Base-by-base conservation (phyloP, 176 grass and related monocot species). In the Eragrostis curvula region DNA sequence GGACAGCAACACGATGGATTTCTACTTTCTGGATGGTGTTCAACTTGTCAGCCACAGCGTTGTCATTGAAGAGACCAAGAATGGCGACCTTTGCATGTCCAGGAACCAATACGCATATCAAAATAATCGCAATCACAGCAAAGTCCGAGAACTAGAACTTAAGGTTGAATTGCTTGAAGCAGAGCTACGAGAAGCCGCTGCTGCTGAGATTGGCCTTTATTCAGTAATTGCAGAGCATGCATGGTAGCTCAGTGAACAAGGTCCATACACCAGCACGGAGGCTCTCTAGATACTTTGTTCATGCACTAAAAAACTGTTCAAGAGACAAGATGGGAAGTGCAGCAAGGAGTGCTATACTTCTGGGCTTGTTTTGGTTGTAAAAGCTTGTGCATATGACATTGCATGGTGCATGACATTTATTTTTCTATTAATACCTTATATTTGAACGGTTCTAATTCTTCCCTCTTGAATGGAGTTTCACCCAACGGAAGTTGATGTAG, bases 321-420 rank as follows among this genome's bases (percentile, higher is more conserved):
- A n/a, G n/a, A n/a, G n/a, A n/a, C n/a, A n/a, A n/a, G n/a, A n/a
- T 81, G 75, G 93, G 84, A 73, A 91, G 87, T 89, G 93, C 90
- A 61, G 96, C 93, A 79, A 89, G 96, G 60, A 98, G 89, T 87
- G 86, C 89, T 87, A 89, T n/a, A n/a, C 88, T 68, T 98, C 96
- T 41, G 96, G 92, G 36, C 82, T 98, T 21, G 93, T 94, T 88
- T 84, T 98, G 73, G 92, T 87, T 78, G 90, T 90, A 81, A 95
- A 91, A 91, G 89, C 93, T 50, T 95, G 96, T 43, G 96, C 90
- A 84, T 93, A 98, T 78, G 96, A 98, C 88, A 91, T 98, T 56
- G 81, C 92, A 76, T 95, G 96, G 96, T 84, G 86, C 69, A 81
- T 71, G 67, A n/a, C 11, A 80, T 76, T 82, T 80, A 47, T 49